Conservation (phyloP, 345 rosid genomes). For the Passiflora organensis region DNA sequence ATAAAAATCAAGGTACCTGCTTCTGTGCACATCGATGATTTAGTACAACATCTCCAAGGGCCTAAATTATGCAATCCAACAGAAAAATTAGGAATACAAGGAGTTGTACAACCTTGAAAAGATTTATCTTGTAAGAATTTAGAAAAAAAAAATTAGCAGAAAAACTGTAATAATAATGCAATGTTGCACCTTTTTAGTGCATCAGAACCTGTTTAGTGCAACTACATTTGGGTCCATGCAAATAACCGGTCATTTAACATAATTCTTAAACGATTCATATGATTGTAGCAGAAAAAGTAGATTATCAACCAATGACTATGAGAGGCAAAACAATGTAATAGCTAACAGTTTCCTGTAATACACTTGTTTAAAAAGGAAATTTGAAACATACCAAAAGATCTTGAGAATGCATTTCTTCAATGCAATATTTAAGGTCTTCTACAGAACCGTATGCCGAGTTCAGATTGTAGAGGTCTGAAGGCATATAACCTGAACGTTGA, state of each 20-base stretch:
- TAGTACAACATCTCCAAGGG: conserved; percentile 47
- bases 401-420: conserved; percentile 46
- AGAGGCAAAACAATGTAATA: not conserved
- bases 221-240: not conserved
- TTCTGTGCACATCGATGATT: conserved; percentile 56
- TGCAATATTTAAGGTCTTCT: conserved; percentile 41
- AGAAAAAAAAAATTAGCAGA: not conserved
- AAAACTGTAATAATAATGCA: not conserved
- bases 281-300: not conserved
- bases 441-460: conserved; percentile 43
- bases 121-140: not conserved
- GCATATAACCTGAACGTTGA: conserved; percentile 45
- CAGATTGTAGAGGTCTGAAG: conserved; percentile 53
- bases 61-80: conserved; percentile 23
- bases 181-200: too few relatives aligned
- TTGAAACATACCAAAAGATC: conserved; percentile 31
- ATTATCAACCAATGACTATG: not conserved
- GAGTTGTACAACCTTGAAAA: not conserved
- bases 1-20: conserved; percentile 27
- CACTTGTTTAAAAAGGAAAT: not conserved
- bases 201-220: too few relatives aligned
- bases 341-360: too few relatives aligned
- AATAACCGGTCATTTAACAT: not conserved
- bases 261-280: not conserved
- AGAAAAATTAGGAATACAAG: not conserved